phyloP scores from a whole-genome alignment of 225 moss, liverwort and hornwort species.

The Pleurozium schreberi region DNA sequence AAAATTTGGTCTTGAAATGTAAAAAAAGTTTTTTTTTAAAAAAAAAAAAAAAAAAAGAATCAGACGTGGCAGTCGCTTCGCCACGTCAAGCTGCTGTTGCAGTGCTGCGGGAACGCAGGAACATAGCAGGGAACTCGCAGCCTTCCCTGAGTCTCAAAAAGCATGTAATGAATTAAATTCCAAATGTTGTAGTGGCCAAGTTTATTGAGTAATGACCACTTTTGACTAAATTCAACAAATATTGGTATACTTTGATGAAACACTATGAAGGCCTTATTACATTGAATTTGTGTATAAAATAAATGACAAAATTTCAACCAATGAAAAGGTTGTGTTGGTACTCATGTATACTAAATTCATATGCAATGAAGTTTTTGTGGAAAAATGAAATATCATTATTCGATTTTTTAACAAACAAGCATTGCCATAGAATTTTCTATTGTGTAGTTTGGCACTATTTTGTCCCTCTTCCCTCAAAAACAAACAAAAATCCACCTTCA shows the following conservation, averaged over 20 bases:
- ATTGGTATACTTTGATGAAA: not conserved
- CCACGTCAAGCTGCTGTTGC: too few species aligned
- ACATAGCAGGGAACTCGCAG: too few species aligned
- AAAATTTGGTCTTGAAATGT: too few species aligned
- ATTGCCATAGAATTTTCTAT: not conserved
- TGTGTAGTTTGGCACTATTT: too few species aligned
- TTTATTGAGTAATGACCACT: not conserved
- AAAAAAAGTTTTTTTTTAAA: too few species aligned
- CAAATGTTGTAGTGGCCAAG: not conserved
- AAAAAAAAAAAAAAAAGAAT: too few species aligned
- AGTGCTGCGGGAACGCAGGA: too few species aligned
- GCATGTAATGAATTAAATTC: too few species aligned
- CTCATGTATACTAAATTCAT: not conserved
- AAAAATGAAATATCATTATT: not conserved
- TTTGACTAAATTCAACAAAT: not conserved
- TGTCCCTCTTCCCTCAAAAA: too few species aligned
- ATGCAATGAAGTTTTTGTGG: not conserved
- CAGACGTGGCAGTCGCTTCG: too few species aligned
- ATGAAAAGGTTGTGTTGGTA: not conserved
- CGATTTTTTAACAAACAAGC: fast-evolving
- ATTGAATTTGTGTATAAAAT: not conserved
- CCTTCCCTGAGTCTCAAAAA: too few species aligned
- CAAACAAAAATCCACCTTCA: too few species aligned
- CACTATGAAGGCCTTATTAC: not conserved
- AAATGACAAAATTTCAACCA: not conserved